Evolutionary conservation across 2,329 filamentous ascomycete genomes (phyloP), one percentile per base, ranked within the genome.

Genomic region (Neophaeococcomyces mojaviensis): DNA sequence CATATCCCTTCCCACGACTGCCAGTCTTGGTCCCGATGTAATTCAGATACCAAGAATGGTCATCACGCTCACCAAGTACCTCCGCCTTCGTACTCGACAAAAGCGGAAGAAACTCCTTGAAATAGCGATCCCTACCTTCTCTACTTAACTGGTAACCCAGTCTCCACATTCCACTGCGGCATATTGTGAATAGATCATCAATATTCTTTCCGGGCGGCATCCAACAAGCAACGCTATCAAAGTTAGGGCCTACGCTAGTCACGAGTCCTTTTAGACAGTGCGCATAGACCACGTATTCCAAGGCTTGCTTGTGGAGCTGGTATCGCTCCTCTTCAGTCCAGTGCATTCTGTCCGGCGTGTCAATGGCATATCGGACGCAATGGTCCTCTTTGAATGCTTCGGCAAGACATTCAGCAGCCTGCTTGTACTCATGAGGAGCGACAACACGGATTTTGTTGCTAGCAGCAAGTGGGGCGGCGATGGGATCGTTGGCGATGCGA

Each of bases 191-290:
- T 70, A 78, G 80, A 64, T 82, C 81, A 64, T 90, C 85, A 65
- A 84, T 80, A 63, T 84, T 77, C 61, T 79, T 73, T 44, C 82
- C 83, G 1, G 85, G 87, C 13, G 82, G 82, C 71, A 88, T 79
- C 85, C 86, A 92, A 43, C 92, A 71, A 47, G 84, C 85, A 45
- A 92, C 81, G 53, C 79, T 82, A 55, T 87, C 86, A 59, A 84
- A 87, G 59, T 88, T 78, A 4, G 80, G 76, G 15, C 86, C 87
- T 51, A 86, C 79, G 46, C 82, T 80, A 37, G 84, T 82, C 45
- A 86, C 86, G 48, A 87, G 65, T 46, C 86, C 87, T 56, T 81
- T 81, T 59, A 84, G 74, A 64, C 79, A 81, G 62, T 88, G 85
- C 49, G 84, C 81, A 48, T 86, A 84, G 40, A 82, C 81, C 56